Conservation (phyloP, 345 rosid genomes). For the Camelina sativa region DNA sequence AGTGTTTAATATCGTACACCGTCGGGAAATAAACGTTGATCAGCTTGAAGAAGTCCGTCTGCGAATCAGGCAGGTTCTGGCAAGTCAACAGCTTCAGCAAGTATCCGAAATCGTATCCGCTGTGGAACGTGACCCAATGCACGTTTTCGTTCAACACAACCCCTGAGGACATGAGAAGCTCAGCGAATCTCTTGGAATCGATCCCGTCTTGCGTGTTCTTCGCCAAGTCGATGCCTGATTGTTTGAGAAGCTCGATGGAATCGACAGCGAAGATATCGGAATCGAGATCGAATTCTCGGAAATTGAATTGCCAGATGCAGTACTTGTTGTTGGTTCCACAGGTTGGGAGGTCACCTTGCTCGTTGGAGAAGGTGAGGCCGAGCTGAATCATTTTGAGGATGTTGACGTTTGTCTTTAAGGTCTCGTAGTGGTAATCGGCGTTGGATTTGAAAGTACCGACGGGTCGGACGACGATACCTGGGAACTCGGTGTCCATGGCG, state of each 20-base stretch:
- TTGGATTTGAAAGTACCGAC: conserved; percentile 75
- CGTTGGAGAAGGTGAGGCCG: conserved; percentile 87
- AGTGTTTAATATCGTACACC: conserved; percentile 77
- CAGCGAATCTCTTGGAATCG: conserved; percentile 66
- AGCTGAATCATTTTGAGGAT: conserved; percentile 80
- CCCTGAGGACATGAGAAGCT: conserved; percentile 86
- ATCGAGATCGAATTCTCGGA: conserved; percentile 64
- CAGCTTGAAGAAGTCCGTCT: conserved; percentile 63
- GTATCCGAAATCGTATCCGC: conserved; percentile 95
- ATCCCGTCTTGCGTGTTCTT: conserved; percentile 70
- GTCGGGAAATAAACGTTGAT: conserved; percentile 74
- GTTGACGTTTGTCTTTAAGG: conserved; percentile 78
- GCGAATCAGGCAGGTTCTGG: conserved; percentile 64
- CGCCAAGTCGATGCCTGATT: conserved; percentile 75
- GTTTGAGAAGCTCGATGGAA: conserved; percentile 75
- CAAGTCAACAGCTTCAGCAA: conserved; percentile 82
- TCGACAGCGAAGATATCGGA: conserved; percentile 74
- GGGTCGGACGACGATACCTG: conserved; percentile 74
- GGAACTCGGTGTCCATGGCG: conserved; percentile 96
- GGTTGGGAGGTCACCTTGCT: conserved; percentile 74
- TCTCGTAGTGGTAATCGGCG: conserved; percentile 71
- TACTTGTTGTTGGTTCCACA: conserved; percentile 76
- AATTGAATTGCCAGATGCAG: conserved; percentile 94
- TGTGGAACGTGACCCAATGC: conserved; percentile 91
- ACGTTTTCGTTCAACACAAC: conserved; percentile 78